Evolutionary conservation across 2,329 filamentous ascomycete species (phyloP), one percentile per base, ranked within the genome.

Genomic region (Botryotinia convoluta): DNA sequence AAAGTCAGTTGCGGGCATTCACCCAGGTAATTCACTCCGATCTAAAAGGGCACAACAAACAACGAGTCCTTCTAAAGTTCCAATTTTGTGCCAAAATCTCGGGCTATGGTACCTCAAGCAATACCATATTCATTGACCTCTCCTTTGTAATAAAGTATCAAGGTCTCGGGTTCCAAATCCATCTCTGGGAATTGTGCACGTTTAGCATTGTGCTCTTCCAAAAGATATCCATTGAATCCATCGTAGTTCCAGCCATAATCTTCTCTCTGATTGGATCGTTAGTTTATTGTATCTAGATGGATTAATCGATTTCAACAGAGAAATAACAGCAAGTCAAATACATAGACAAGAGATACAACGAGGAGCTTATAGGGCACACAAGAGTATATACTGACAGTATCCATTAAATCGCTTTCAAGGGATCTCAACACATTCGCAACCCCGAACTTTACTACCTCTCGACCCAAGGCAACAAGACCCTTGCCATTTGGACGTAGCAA

Each of bases 211-310:
- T 22, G 39, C 37, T 69, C 65, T 59, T 69, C 35, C 65, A 57
- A 32, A 26, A 69, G 65, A 69, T 69, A 69, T 51, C 48, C 65
- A 42, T 69, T 29, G 65, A 69, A 69, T 32, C 65, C 65, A 9
- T 51, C 16, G 65, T 32, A 69, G 20, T 42, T n/a, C 65, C 65
- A 57, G 35, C 42, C 48, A 51, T 69, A 69, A 69, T 69, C 65
- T 69, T 69, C 65, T 22, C 37, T n/a, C 48, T 69, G 37, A 42
- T 69, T 32, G 35, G n/a, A 18, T 57, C 6, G 35, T 69, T 44
- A 57, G 65, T 32, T 68, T 32, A 29, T 74, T 64, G n/a, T 14
- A 26, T 54, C 22, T 42, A 8, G 16, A 29, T 22, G 6, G 22
- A n/a, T 57, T n/a, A n/a, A 51, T 18, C 26, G 12, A 18, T 44